Percentiles rank a stretch among this genome's conserved stretches.
Conservation (phyloP, 2,329 filamentous ascomycete species). For the Periconia sp. region DNA sequence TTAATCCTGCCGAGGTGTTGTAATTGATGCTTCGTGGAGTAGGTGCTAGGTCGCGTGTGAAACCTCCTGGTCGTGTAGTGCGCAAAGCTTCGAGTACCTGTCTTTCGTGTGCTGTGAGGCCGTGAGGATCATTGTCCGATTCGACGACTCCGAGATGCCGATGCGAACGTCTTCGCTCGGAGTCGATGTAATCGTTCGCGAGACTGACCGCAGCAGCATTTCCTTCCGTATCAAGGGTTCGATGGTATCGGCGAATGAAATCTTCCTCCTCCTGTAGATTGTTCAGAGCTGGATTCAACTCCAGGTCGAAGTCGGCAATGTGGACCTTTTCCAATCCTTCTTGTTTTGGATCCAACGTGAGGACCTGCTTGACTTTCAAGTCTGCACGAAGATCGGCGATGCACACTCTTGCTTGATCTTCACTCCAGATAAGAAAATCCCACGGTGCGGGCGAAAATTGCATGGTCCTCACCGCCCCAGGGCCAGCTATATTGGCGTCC, state of each 20-base stretch:
- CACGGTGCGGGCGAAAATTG: slow-evolving; percentile 86
- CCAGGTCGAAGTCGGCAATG: slow-evolving; percentile 54
- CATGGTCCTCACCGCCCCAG: slow-evolving; percentile 87
- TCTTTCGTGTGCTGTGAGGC: slow-evolving; percentile 49
- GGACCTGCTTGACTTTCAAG: slow-evolving; percentile 67
- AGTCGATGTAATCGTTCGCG: slow-evolving; percentile 48
- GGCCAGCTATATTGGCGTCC: slow-evolving; percentile 53
- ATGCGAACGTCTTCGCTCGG: slow-evolving; percentile 34
- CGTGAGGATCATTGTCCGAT: slow-evolving; percentile 49
- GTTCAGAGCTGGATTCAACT: slow-evolving; percentile 44
- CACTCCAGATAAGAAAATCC: slow-evolving; percentile 91
- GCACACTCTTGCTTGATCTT: slow-evolving; percentile 77
- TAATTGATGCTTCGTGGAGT: slow-evolving; percentile 49
- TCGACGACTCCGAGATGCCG: slow-evolving; percentile 41
- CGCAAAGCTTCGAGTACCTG: slow-evolving; percentile 50
- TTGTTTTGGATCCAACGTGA: slow-evolving; percentile 62
- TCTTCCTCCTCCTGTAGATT: slow-evolving; percentile 52
- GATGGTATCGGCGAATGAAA: slow-evolving; percentile 47
- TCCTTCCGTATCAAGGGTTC: slow-evolving; percentile 42
- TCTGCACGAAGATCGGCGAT: slow-evolving; percentile 72
- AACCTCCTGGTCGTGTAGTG: slow-evolving; percentile 46
- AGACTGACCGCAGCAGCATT: slow-evolving; percentile 41
- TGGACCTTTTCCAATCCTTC: slow-evolving; percentile 59
- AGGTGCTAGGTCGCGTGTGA: slow-evolving; percentile 41
- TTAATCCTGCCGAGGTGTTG: slow-evolving; percentile 23